phyloP scores from a whole-genome alignment of 345 rosid genomes.

The Brassica juncea region DNA sequence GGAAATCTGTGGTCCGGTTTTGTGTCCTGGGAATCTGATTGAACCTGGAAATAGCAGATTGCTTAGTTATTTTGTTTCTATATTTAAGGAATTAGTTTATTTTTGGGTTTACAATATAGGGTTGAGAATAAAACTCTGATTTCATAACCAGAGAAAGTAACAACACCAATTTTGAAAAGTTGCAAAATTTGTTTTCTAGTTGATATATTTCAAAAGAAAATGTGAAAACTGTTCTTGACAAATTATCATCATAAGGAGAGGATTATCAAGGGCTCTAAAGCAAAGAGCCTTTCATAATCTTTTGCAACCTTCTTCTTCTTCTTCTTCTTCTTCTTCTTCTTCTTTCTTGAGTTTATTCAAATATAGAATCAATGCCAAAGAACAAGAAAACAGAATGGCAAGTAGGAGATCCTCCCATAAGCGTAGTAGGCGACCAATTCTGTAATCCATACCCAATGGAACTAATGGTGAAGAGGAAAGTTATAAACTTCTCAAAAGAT shows the following conservation, averaged over 20 bases:
- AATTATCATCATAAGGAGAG: constrained; percentile 16
- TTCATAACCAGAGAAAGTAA: constrained; percentile 20
- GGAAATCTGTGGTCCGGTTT: too few relatives aligned
- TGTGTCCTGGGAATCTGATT: background rate
- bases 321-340: constrained; percentile 22
- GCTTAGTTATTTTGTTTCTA: constrained; percentile 25
- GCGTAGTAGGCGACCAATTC: constrained; percentile 56
- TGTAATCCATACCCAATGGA: constrained; percentile 67
- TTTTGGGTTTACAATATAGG: constrained; percentile 29
- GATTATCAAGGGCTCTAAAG: constrained; percentile 37
- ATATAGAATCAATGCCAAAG: constrained; percentile 34
- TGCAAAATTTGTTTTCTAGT: constrained; percentile 7
- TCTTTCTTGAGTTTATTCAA: background rate
- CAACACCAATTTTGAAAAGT: background rate
- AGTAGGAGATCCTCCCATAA: constrained; percentile 46
- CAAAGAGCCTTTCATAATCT: constrained; percentile 35
- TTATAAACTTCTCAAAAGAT: constrained; percentile 47
- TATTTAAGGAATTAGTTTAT: constrained; percentile 25
- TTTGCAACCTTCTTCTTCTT: constrained; percentile 17
- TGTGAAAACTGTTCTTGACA: constrained; percentile 18
- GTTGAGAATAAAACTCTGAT: constrained; percentile 21
- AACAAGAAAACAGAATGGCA: constrained; percentile 38
- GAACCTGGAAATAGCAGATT: constrained; percentile 15
- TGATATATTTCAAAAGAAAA: constrained; percentile 11
- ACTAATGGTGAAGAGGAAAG: constrained; percentile 55